Conservation (phyloP, 1,284 basidiomycete genomes). For the Malassezia pachydermatis region DNA sequence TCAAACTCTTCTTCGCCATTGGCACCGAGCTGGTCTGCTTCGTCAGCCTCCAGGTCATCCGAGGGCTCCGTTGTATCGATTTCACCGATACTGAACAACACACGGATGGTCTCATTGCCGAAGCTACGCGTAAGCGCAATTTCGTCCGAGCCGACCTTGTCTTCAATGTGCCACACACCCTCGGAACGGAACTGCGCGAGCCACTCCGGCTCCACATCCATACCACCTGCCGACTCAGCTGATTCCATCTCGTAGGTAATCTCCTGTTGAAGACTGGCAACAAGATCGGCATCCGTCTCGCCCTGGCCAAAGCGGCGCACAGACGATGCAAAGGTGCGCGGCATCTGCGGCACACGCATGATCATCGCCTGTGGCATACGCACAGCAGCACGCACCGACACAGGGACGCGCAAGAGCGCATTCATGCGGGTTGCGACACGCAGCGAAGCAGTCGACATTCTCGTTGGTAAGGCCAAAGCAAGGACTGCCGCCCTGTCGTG, state of each 20-base stretch:
- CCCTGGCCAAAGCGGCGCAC: conserved; percentile 21
- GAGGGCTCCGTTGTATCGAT: conserved; percentile 30
- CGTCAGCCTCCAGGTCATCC: conserved; percentile 41
- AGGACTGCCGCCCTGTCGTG: no score
- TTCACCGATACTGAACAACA: conserved; percentile 42
- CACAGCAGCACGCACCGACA: not conserved
- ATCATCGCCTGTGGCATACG: not conserved
- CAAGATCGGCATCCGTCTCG: conserved; percentile 63
- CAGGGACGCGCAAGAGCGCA: not conserved
- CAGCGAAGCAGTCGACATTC: conserved; percentile 11
- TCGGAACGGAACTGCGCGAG: conserved; percentile 64
- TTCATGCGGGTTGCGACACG: conserved; percentile 8
- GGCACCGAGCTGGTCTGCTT: conserved; percentile 51
- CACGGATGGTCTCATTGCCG: conserved; percentile 63
- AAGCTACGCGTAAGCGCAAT: conserved; percentile 70
- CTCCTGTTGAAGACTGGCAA: conserved; percentile 69
- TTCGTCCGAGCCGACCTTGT: conserved; percentile 68
- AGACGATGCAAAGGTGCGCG: conserved; percentile 14
- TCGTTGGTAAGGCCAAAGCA: not conserved
- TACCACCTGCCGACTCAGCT: conserved; percentile 22
- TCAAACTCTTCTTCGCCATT: conserved; percentile 34
- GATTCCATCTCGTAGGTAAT: conserved; percentile 69
- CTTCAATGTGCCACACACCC: conserved; percentile 70
- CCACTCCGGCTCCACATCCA: conserved; percentile 58
- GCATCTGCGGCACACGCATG: not conserved